Evolutionary conservation across 2,329 filamentous ascomycete genomes (phyloP).

Genomic region (Biscogniauxia marginata): DNA sequence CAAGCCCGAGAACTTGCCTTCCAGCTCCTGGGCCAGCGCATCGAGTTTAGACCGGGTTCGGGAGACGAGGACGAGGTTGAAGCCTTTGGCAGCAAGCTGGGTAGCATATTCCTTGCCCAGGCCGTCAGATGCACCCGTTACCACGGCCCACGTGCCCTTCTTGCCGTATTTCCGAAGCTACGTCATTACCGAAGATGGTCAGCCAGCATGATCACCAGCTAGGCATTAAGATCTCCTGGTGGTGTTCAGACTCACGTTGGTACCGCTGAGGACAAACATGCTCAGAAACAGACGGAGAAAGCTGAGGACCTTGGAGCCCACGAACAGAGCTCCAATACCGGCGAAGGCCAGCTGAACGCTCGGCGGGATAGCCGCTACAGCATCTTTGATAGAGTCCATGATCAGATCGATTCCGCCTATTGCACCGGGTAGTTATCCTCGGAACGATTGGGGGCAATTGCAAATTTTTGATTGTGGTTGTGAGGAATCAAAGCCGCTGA

Average conservation of each 20-base stretch:
- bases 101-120: conserved; percentile 94
- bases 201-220: conserved; percentile 9
- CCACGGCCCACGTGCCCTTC: conserved; percentile 88
- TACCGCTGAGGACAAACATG: conserved; percentile 66
- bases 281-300: conserved; percentile 63
- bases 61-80: conserved; percentile 92
- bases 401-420: background rate
- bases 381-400: conserved; percentile 35
- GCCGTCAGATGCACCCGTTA: conserved; percentile 94
- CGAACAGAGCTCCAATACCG: conserved; percentile 57
- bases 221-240: background rate
- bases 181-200: conserved; percentile 10
- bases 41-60: conserved; percentile 93
- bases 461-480: background rate
- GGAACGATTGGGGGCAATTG: background rate
- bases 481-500: background rate
- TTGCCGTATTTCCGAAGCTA: conserved; percentile 88
- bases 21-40: conserved; percentile 71
- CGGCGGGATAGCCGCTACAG: conserved; percentile 43
- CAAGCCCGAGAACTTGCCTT: conserved; percentile 64
- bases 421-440: background rate
- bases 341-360: conserved; percentile 47
- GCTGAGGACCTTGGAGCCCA: conserved; percentile 56
- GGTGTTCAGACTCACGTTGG: conserved; percentile 48
- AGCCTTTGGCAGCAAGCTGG: conserved; percentile 86